Percentiles rank a stretch among this genome's conserved stretches.
Evolutionary conservation across 2,329 filamentous ascomycete species (phyloP).

Genomic region (Aspergillus nomiae): DNA sequence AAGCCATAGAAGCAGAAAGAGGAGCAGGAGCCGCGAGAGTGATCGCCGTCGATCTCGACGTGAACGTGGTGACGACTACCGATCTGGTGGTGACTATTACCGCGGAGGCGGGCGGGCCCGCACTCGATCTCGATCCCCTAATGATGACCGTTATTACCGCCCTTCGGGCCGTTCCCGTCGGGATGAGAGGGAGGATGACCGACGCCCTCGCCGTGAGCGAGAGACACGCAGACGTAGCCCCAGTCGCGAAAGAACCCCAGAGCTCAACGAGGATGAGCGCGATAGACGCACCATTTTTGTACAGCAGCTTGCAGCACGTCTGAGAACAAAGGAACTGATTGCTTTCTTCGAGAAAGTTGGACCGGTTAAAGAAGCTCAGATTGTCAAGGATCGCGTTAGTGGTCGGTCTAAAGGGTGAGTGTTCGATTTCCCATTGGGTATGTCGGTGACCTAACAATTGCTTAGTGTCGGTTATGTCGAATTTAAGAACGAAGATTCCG

Average conservation of each 20-base stretch:
- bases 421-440: slow-evolving; percentile 1
- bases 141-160: slow-evolving; percentile 60
- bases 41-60: slow-evolving; percentile 73
- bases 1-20: slow-evolving; percentile 76
- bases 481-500: slow-evolving; percentile 94
- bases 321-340: slow-evolving; percentile 89
- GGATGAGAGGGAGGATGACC: slow-evolving; percentile 50
- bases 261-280: slow-evolving; percentile 90
- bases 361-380: slow-evolving; percentile 94
- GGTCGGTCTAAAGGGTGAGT: slow-evolving; percentile 94
- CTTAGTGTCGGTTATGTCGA: slow-evolving; percentile 96
- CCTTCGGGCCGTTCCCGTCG: slow-evolving; percentile 52
- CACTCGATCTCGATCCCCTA: slow-evolving; percentile 72
- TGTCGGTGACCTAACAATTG: slow-evolving; percentile 11
- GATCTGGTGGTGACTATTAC: slow-evolving; percentile 70
- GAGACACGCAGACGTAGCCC: slow-evolving; percentile 47
- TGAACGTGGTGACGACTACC: slow-evolving; percentile 59
- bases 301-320: slow-evolving; percentile 91
- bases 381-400: slow-evolving; percentile 96
- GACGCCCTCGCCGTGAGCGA: slow-evolving; percentile 55
- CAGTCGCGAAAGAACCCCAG: slow-evolving; percentile 55
- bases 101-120: slow-evolving; percentile 65
- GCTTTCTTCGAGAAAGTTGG: slow-evolving; percentile 95
- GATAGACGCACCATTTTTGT: slow-evolving; percentile 97
- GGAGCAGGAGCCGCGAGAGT: slow-evolving; percentile 77